Conservation (phyloP, 495 filamentous ascomycete species). For the Penicillium fimorum region DNA sequence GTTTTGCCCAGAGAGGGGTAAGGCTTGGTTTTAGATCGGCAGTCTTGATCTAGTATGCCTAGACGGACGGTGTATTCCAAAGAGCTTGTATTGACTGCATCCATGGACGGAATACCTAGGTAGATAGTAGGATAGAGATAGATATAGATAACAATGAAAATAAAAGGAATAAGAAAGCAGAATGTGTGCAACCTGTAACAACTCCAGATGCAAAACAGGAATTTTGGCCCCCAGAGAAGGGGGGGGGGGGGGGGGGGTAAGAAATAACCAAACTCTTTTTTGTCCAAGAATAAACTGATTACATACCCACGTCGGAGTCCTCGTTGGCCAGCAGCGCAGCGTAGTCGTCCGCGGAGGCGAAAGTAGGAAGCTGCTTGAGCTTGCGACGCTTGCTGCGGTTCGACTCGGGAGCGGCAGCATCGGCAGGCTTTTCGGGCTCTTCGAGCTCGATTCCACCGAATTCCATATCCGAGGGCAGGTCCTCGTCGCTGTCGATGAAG, state of each 20-base stretch:
- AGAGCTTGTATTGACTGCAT: not conserved
- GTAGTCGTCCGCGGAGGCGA: constrained; percentile 92
- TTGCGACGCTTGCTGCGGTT: constrained; percentile 73
- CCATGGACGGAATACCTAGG: not conserved
- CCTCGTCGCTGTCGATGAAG: constrained; percentile 53
- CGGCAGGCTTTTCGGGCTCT: constrained; percentile 33
- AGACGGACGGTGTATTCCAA: not conserved
- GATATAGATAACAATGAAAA: constrained; percentile 5
- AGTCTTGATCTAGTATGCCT: not conserved
- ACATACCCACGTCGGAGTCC: constrained; percentile 54
- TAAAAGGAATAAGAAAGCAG: not conserved
- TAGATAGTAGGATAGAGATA: not conserved
- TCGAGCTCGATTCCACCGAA: constrained; percentile 34
- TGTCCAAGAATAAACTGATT: constrained; percentile 11
- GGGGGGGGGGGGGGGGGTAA: no score
- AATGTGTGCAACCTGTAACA: constrained; percentile 5
- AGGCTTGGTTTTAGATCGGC: not conserved
- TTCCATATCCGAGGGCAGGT: constrained; percentile 54
- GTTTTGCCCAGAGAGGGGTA: not conserved
- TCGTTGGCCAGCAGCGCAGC: constrained; percentile 78
- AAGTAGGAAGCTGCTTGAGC: constrained; percentile 84
- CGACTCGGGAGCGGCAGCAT: constrained; percentile 35
- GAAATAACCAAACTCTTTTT: not conserved
- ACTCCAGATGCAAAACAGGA: constrained; percentile 13
- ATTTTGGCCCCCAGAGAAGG: constrained; percentile 14